A percentile compares a stretch with the other conserved stretches of the same genome.
These are phyloP conservation scores for Cunninghamia lanceolata DNA, from an alignment of 75 land plant species.

Conservation along the genomic window DNA sequence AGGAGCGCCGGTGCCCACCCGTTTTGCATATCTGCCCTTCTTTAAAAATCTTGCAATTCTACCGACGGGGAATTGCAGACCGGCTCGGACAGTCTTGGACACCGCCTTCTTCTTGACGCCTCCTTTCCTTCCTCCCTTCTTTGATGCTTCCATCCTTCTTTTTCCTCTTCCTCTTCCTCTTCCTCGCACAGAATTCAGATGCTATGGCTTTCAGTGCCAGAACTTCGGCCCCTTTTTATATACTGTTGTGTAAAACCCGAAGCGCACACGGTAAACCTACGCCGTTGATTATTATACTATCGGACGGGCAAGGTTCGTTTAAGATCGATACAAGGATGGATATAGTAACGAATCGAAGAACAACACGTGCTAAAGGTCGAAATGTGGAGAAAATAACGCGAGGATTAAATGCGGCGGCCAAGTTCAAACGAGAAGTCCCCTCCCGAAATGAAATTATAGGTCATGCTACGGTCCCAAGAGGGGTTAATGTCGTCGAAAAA, in stretches of 20 bases:
- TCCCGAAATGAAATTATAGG: too few species aligned
- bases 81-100: not conserved
- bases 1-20: conserved; percentile 33
- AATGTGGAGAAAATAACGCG: not conserved
- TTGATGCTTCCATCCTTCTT: not conserved
- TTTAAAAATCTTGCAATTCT: conserved; percentile 40
- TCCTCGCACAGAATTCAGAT: too few species aligned
- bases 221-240: too few species aligned
- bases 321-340: not conserved
- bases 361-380: not conserved
- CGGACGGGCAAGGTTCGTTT: not conserved
- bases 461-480: too few species aligned
- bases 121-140: conserved; percentile 20
- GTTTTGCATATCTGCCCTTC: conserved; percentile 39
- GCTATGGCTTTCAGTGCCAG: too few species aligned
- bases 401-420: too few species aligned
- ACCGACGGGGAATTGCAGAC: conserved; percentile 23
- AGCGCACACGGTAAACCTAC: too few species aligned
- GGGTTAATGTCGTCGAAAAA: too few species aligned
- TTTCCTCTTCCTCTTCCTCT: too few species aligned
- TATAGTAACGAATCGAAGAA: not conserved
- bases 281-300: not conserved
- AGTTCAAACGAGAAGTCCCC: too few species aligned
- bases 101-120: conserved; percentile 20
- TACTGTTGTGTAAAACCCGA: too few species aligned